These are phyloP conservation scores for Podosphaera fusca DNA, from an alignment of 2,329 filamentous ascomycete species.

Conservation along the genomic window DNA sequence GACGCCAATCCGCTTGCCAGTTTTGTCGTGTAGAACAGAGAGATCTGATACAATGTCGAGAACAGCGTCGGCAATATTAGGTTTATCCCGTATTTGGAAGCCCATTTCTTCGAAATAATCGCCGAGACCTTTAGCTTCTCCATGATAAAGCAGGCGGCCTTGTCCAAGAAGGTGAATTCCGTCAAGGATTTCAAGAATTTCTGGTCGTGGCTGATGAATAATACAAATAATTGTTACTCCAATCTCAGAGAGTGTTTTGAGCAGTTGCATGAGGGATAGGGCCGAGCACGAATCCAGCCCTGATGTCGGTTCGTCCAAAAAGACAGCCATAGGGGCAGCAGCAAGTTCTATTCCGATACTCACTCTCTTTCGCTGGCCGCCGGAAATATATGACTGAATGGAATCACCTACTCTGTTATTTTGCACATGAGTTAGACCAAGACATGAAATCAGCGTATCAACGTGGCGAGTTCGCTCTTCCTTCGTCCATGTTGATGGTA, in stretches of 20 bases:
- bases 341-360: slow-evolving; percentile 36
- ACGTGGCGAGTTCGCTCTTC: slow-evolving; percentile 28
- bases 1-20: slow-evolving; percentile 29
- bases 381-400: slow-evolving; percentile 36
- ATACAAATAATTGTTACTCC: slow-evolving; percentile 31
- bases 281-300: slow-evolving; percentile 40
- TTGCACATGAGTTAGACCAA: slow-evolving; percentile 18
- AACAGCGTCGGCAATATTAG: slow-evolving; percentile 32
- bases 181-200: slow-evolving; percentile 34
- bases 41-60: slow-evolving; percentile 29
- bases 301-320: slow-evolving; percentile 15
- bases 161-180: slow-evolving; percentile 37
- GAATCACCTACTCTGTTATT: slow-evolving; percentile 31
- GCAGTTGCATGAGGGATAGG: slow-evolving; percentile 36
- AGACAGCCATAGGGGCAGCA: slow-evolving; percentile 33
- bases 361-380: slow-evolving; percentile 37
- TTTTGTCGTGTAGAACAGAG: slow-evolving; percentile 8
- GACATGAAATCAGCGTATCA: slow-evolving; percentile 30
- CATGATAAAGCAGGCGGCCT: slow-evolving; percentile 32
- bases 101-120: slow-evolving; percentile 29
- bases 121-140: slow-evolving; percentile 21
- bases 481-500: slow-evolving; percentile 28
- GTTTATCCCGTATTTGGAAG: slow-evolving; percentile 25
- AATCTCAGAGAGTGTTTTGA: slow-evolving; percentile 33
- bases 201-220: slow-evolving; percentile 30